These are phyloP conservation scores for Schoenoplectus tabernaemontani DNA, from an alignment of 202 grass and related monocot species.

Conservation along the genomic window DNA sequence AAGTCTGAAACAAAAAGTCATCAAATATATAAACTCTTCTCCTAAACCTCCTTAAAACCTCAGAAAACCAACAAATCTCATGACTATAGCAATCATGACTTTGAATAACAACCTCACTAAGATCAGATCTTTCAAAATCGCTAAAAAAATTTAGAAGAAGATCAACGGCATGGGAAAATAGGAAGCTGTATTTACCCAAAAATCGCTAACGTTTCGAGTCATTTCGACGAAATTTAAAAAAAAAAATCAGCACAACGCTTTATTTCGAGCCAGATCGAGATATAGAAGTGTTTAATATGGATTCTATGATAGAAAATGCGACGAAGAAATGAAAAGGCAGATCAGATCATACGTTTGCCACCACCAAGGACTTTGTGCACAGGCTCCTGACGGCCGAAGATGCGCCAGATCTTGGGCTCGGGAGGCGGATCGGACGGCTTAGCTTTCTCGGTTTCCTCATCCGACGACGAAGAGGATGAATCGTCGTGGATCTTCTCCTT, in stretches of 20 bases:
- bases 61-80: background rate
- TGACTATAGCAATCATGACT: background rate
- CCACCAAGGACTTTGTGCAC: constrained; percentile 81
- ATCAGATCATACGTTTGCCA: constrained; percentile 58
- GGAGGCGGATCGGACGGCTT: constrained; percentile 28
- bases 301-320: background rate
- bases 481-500: constrained; percentile 55
- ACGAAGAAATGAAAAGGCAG: background rate
- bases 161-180: background rate
- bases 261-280: constrained; percentile 5
- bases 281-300: no score
- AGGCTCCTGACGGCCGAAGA: constrained; percentile 79
- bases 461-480: constrained; percentile 37
- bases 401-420: constrained; percentile 68
- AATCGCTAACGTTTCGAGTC: background rate
- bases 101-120: background rate
- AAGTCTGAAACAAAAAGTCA: background rate
- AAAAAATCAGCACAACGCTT: background rate
- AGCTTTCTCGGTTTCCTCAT: constrained; percentile 55
- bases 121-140: background rate
- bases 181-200: background rate
- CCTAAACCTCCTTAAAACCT: background rate
- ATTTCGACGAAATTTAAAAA: no score
- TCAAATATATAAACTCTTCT: background rate
- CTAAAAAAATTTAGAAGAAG: background rate